phyloP scores from a whole-genome alignment of 495 filamentous ascomycete species.

The Hypoxylon crocopeplum region DNA sequence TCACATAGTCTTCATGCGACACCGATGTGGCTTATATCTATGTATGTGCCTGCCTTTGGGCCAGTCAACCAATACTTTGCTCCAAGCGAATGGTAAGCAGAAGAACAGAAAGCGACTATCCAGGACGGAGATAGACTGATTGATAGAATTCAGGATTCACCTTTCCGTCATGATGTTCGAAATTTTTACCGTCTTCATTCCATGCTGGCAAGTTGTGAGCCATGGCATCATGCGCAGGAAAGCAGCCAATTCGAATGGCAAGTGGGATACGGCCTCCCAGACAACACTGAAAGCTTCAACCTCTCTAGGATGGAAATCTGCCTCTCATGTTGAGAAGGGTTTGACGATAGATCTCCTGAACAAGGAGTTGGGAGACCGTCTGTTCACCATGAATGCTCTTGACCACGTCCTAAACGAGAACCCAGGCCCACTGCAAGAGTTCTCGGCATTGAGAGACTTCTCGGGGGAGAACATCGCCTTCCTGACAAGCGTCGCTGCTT shows the following conservation, averaged over 20 bases:
- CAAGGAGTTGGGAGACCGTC: constrained; percentile 37
- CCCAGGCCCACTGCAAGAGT: constrained; percentile 57
- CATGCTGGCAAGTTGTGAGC: constrained; percentile 56
- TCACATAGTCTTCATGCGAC: constrained; percentile 65
- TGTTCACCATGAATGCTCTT: constrained; percentile 61
- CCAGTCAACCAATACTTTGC: constrained; percentile 61
- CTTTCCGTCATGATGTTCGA: constrained; percentile 62
- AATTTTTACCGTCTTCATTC: constrained; percentile 60
- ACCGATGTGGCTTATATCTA: constrained; percentile 68
- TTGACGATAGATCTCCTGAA: constrained; percentile 42
- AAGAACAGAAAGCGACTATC: background rate
- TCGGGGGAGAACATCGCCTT: constrained; percentile 70
- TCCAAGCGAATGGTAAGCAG: constrained; percentile 62
- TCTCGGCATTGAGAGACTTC: constrained; percentile 64
- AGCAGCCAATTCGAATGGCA: constrained; percentile 36
- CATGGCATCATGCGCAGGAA: constrained; percentile 47
- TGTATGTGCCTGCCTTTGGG: constrained; percentile 65
- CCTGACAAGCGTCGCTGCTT: constrained; percentile 59
- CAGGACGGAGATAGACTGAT: background rate
- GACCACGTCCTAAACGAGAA: constrained; percentile 61
- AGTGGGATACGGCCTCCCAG: constrained; percentile 14
- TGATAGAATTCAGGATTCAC: constrained; percentile 52
- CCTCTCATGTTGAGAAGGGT: constrained; percentile 42
- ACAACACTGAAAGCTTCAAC: constrained; percentile 28
- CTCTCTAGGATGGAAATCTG: constrained; percentile 37